Conservation (phyloP, 805 yeast genomes). For the Lipomyces starkeyi region DNA sequence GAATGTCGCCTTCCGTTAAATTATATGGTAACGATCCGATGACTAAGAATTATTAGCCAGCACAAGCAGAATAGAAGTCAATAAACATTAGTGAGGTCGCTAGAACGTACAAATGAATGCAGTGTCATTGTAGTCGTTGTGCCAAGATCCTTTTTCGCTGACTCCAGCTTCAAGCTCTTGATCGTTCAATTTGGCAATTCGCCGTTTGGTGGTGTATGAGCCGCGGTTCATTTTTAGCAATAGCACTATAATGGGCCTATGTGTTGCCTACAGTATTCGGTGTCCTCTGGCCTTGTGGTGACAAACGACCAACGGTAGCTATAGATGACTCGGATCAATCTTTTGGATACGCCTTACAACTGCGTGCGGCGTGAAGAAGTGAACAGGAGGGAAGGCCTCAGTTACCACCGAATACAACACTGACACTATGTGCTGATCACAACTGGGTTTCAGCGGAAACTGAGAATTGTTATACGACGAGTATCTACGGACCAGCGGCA, state of each 20-base stretch:
- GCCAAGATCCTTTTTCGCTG: constrained; percentile 81
- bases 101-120: constrained; percentile 63
- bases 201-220: constrained; percentile 12
- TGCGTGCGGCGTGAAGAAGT: background rate
- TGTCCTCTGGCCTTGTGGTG: background rate
- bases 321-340: background rate
- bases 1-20: constrained; percentile 74
- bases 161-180: constrained; percentile 69
- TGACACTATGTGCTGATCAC: too few relatives aligned
- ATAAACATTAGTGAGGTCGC: background rate
- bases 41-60: constrained; percentile 34
- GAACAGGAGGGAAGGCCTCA: too few relatives aligned
- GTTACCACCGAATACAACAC: too few relatives aligned
- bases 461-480: background rate
- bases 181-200: constrained; percentile 51
- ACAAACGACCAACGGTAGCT: background rate
- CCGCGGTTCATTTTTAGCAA: background rate
- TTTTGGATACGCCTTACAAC: too few relatives aligned
- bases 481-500: background rate
- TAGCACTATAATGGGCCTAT: background rate
- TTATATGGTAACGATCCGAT: constrained; percentile 74
- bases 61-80: background rate
- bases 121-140: constrained; percentile 76
- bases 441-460: background rate
- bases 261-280: background rate